Percentiles rank a stretch among this genome's conserved stretches.
Conservation (phyloP, 257 asterid genomes). For the Craterostigma plantagineum region DNA sequence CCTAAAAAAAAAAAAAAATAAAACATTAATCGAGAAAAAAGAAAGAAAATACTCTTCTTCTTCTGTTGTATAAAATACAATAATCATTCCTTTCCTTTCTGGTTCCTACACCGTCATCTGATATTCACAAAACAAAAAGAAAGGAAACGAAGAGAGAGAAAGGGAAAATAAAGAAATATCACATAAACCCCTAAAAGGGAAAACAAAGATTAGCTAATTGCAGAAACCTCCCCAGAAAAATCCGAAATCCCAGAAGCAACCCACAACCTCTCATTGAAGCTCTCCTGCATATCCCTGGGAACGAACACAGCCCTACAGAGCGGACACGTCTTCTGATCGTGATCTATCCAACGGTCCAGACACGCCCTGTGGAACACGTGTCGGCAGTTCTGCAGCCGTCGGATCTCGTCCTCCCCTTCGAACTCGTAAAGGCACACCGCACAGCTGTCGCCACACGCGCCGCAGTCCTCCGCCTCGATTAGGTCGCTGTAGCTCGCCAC, state of each 20-base stretch:
- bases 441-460: constrained; percentile 18
- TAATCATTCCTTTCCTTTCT: no score
- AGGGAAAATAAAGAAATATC: no score
- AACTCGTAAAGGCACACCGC: constrained; percentile 52
- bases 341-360: constrained; percentile 70
- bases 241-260: constrained; percentile 45
- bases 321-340: constrained; percentile 65
- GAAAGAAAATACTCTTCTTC: no score
- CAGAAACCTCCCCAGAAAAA: constrained; percentile 2
- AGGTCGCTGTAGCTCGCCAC: constrained; percentile 34
- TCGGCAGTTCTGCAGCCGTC: constrained; percentile 37
- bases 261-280: constrained; percentile 48
- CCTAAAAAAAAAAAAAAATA: no score
- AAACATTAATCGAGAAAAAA: no score
- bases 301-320: constrained; percentile 42
- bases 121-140: no score
- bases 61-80: no score
- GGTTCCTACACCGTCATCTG: no score
- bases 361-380: constrained; percentile 46
- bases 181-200: no score
- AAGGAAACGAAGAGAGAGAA: no score
- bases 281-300: constrained; percentile 50
- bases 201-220: no score
- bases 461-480: constrained; percentile 5
- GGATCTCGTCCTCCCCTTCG: constrained; percentile 39